Evolutionary conservation across 1,284 basidiomycete genomes (phyloP).

Genomic region (Amylostereum areolatum): DNA sequence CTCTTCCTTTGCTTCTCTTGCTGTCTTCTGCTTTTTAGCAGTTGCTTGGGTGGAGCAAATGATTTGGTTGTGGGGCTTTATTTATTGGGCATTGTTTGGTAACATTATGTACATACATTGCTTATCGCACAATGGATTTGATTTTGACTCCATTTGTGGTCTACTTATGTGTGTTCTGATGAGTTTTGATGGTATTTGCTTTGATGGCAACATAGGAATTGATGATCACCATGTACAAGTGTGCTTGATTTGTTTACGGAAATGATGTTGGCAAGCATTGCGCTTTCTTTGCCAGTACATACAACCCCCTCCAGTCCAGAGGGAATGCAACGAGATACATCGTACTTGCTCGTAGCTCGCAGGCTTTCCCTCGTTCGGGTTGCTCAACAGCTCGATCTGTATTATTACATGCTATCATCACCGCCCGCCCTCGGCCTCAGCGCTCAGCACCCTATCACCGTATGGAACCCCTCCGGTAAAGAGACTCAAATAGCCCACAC

Average conservation of each 20-base stretch:
- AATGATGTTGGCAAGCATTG: not conserved
- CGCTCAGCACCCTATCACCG: too few relatives aligned
- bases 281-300: too few relatives aligned
- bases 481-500: too few relatives aligned
- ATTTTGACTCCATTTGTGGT: not conserved
- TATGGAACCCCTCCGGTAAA: too few relatives aligned
- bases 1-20: slow-evolving; percentile 6
- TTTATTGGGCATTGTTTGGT: not conserved
- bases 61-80: not conserved
- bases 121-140: not conserved
- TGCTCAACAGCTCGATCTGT: too few relatives aligned
- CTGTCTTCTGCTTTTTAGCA: not conserved
- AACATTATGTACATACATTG: not conserved
- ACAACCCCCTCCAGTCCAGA: too few relatives aligned
- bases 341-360: too few relatives aligned
- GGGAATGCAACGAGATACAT: too few relatives aligned
- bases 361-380: too few relatives aligned
- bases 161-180: not conserved
- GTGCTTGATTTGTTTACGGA: not conserved
- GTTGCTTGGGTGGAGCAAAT: slow-evolving; percentile 1
- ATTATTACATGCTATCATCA: too few relatives aligned
- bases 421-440: too few relatives aligned
- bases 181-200: not conserved
- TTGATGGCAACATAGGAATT: not conserved
- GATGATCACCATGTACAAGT: not conserved